Percentiles rank a stretch among this genome's conserved stretches.
phyloP scores from a whole-genome alignment of 352 stramenopile genomes.

The Pythium dissimile region DNA sequence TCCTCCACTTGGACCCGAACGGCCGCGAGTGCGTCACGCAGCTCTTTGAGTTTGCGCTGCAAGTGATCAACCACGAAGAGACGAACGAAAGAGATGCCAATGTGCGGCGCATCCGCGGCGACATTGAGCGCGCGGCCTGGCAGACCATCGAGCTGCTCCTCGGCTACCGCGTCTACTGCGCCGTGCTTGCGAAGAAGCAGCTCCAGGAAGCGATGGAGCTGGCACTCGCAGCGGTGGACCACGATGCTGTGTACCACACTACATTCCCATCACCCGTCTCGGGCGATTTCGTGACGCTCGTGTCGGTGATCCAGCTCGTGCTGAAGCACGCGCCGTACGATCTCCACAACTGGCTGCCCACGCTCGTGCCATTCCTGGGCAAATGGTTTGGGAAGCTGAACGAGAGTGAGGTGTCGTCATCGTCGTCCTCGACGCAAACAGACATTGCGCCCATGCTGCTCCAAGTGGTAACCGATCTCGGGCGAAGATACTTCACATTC shows the following conservation, averaged over 20 bases:
- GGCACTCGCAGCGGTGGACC: slow-evolving; percentile 47
- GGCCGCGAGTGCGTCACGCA: slow-evolving; percentile 55
- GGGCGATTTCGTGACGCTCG: slow-evolving; percentile 23
- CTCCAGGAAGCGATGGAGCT: slow-evolving; percentile 56
- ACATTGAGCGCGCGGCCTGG: slow-evolving; percentile 70
- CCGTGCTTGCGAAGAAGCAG: slow-evolving; percentile 44
- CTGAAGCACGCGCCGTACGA: slow-evolving; percentile 64
- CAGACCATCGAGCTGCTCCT: slow-evolving; percentile 51
- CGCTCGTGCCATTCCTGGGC: slow-evolving; percentile 38
- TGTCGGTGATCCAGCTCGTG: slow-evolving; percentile 37
- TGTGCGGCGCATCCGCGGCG: slow-evolving; percentile 14
- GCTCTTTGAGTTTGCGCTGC: slow-evolving; percentile 51
- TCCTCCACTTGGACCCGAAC: slow-evolving; percentile 73
- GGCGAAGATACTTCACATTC: slow-evolving; percentile 36
- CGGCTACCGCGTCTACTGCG: slow-evolving; percentile 66
- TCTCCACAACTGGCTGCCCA: slow-evolving; percentile 38
- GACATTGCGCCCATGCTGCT: slow-evolving; percentile 31
- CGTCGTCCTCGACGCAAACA: too few species aligned
- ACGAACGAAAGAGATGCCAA: slow-evolving; percentile 24
- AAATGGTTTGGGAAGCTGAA: slow-evolving; percentile 45
- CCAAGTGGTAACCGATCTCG: slow-evolving; percentile 51
- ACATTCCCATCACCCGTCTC: slow-evolving; percentile 4
- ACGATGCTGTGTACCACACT: slow-evolving; percentile 11
- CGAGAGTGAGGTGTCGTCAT: slow-evolving; percentile 11
- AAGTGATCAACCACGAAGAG: slow-evolving; percentile 40